Base-by-base conservation (phyloP, 208 protist genomes). In the Trypanosoma avium region DNA sequence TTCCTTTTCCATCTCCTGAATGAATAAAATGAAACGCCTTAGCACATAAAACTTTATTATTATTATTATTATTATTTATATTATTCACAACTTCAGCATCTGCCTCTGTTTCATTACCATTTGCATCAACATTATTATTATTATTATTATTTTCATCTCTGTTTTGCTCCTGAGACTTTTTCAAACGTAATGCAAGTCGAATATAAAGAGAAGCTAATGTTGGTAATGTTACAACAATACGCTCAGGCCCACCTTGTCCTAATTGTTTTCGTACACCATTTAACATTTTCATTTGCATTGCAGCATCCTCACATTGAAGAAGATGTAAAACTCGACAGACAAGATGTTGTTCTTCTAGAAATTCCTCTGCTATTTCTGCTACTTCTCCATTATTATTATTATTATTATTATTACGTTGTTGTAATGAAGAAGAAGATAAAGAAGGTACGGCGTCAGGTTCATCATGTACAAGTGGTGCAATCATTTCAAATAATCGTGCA, bases 291-390 rank as follows among this genome's bases (percentile, higher is more conserved):
- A 95, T 77, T 22, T 95, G 77, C 35, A 81, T 73, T 15, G 82
- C 64, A 10, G 83, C 70, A 74, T 97, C 88, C 6, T 82, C 81
- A 64, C 77, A 84, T 30, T 84, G 52, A 27, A 98, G 77, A 13
- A 97, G 58, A 79, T 98, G 94, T 52, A 99, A 48, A 4, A 97
- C 63, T 21, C 84, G 73, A 49, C 94, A 96, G n/a, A 98, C 86
- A 4, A 86, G 65, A 27, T 85, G 77, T 81, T 98, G 94, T 73
- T 98, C 97, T 29, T 97, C 95, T 15, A 63, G 61, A 52, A 98
- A 97, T 58, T 97, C 91, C 56, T 82, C 81, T 19, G 17, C 27
- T 3, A 69, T 50, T 47, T 90, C 70, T n/a, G n/a, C n/a, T n/a
- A 65, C 78, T 70, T 66, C 76, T 76, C 19, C 43, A n/a, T n/a